Evolutionary conservation across 1,139 yeast genomes (phyloP).

Genomic region (Yarrowia galli): DNA sequence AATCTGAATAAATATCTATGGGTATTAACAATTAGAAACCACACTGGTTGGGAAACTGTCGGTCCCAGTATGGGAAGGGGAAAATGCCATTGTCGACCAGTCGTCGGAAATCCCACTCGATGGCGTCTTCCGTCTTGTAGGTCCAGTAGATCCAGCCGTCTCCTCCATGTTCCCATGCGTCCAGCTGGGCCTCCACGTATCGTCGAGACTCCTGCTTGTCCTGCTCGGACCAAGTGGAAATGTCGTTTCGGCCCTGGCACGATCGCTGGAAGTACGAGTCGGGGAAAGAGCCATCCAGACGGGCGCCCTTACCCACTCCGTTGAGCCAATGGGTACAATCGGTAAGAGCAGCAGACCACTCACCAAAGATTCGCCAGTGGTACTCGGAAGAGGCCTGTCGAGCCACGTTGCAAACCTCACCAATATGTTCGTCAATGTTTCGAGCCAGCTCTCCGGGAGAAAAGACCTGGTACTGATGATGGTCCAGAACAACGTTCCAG

Average conservation of each 20-base stretch:
- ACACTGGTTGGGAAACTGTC: slow-evolving; percentile 77
- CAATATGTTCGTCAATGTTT: slow-evolving; percentile 66
- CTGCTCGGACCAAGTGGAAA: slow-evolving; percentile 65
- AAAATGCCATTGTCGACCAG: slow-evolving; percentile 67
- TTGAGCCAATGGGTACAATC: slow-evolving; percentile 93
- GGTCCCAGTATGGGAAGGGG: slow-evolving; percentile 76
- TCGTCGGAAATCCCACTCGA: slow-evolving; percentile 84
- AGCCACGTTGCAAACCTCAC: slow-evolving; percentile 71
- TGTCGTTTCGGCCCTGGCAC: slow-evolving; percentile 66
- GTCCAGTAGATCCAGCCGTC: slow-evolving; percentile 87
- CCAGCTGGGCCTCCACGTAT: slow-evolving; percentile 88
- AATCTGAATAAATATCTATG: slow-evolving; percentile 33
- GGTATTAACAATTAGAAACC: slow-evolving; percentile 8
- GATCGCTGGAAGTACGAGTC: slow-evolving; percentile 63
- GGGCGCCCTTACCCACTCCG: slow-evolving; percentile 88
- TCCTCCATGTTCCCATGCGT: slow-evolving; percentile 68
- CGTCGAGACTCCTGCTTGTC: slow-evolving; percentile 66
- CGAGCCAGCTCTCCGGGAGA: slow-evolving; percentile 64
- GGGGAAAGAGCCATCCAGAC: slow-evolving; percentile 73
- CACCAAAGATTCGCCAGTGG: slow-evolving; percentile 85
- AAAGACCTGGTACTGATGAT: slow-evolving; percentile 92
- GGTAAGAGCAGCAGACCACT: slow-evolving; percentile 93
- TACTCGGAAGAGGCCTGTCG: slow-evolving; percentile 58
- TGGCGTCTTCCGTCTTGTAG: slow-evolving; percentile 82
- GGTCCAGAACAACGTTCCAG: slow-evolving; percentile 81